These are phyloP conservation scores for Macadamia integrifolia DNA, from an alignment of 164 flowering plant genomes.

Conservation along the genomic window DNA sequence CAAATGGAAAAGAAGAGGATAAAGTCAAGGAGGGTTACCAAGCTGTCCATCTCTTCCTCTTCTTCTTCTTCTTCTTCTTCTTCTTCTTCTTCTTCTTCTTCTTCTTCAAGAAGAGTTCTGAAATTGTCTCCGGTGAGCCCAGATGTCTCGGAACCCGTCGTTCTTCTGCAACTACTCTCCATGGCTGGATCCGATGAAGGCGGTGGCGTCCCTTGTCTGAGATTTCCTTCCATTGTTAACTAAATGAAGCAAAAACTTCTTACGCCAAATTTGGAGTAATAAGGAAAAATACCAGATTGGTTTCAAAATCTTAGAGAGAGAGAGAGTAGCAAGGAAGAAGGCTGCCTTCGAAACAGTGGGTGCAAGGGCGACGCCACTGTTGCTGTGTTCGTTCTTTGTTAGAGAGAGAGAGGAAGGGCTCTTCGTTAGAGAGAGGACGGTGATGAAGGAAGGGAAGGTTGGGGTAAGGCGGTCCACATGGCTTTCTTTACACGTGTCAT, in stretches of 20 bases:
- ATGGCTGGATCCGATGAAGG: neutral
- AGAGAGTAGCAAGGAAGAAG: neutral
- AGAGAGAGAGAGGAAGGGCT: constrained; percentile 1
- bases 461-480: too few species aligned
- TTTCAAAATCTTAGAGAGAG: neutral
- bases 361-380: too few species aligned
- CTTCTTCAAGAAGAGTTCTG: constrained; percentile 1
- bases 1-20: neutral
- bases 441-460: too few species aligned
- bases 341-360: too few species aligned
- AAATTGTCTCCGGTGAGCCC: constrained; percentile 10
- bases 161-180: neutral
- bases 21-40: constrained; percentile 1
- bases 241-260: neutral
- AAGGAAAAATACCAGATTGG: too few species aligned
- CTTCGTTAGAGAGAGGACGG: neutral
- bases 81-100: neutral
- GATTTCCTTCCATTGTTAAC: neutral
- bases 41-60: neutral
- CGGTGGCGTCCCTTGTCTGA: neutral
- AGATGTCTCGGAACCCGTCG: constrained; percentile 3
- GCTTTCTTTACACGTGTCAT: constrained; percentile 34
- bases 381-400: too few species aligned
- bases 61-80: too few species aligned
- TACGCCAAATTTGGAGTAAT: neutral